These are phyloP conservation scores for Funneliformis geosporum DNA, from an alignment of 192 early-diverging fungal genomes.

Conservation along the genomic window DNA sequence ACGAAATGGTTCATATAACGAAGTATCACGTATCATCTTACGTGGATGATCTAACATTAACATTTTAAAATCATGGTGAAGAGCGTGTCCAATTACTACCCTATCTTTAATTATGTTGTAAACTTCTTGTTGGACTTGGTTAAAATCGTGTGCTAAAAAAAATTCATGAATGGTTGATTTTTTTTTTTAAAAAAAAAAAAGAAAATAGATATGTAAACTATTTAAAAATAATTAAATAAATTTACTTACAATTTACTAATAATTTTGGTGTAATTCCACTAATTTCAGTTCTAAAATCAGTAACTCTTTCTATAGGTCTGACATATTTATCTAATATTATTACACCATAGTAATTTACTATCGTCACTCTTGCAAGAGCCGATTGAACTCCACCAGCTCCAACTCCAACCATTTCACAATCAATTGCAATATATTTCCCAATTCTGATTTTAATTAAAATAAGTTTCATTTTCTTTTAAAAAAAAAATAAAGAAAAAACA, in stretches of 20 bases:
- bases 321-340: slow-evolving; percentile 86
- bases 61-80: slow-evolving; percentile 81
- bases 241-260: slow-evolving; percentile 39
- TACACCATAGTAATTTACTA: slow-evolving; percentile 94
- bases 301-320: slow-evolving; percentile 76
- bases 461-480: background rate
- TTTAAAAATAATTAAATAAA: background rate
- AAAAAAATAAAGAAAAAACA: background rate
- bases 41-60: slow-evolving; percentile 83
- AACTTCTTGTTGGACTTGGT: slow-evolving; percentile 77
- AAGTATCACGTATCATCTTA: slow-evolving; percentile 79
- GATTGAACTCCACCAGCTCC: slow-evolving; percentile 81
- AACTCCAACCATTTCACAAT: slow-evolving; percentile 99
- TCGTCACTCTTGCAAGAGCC: slow-evolving; percentile 84
- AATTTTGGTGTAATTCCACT: slow-evolving; percentile 87
- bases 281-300: slow-evolving; percentile 90
- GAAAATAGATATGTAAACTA: background rate
- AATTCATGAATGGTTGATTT: too few species aligned
- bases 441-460: slow-evolving; percentile 29
- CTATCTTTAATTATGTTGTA: slow-evolving; percentile 82
- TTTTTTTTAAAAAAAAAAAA: slow-evolving; percentile 16
- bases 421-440: slow-evolving; percentile 93
- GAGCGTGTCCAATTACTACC: slow-evolving; percentile 89
- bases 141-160: slow-evolving; percentile 64
- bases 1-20: slow-evolving; percentile 75